Evolutionary conservation across 176 grass and related monocot species (phyloP).

Genomic region (Calamus simplicifolius): DNA sequence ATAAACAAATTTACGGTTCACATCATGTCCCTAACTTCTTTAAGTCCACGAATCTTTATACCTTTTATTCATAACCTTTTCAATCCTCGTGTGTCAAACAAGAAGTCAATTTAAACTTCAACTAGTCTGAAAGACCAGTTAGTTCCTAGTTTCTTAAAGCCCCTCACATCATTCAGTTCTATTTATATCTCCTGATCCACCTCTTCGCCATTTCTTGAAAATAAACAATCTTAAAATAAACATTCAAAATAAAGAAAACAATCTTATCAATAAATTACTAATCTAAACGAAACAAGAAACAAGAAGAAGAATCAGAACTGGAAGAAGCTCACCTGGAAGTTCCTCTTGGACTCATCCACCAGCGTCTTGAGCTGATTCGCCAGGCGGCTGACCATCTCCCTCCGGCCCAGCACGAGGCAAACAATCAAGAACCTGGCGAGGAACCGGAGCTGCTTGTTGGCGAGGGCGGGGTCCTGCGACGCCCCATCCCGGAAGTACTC

Average conservation of each 20-base stretch:
- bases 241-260: neutral
- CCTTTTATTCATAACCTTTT: too few species aligned
- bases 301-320: neutral
- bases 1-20: too few species aligned
- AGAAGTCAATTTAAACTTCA: too few species aligned
- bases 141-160: too few species aligned
- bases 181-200: too few species aligned
- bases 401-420: slow-evolving; percentile 62
- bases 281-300: neutral
- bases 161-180: too few species aligned
- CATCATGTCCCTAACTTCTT: too few species aligned
- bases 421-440: slow-evolving; percentile 83
- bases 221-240: neutral
- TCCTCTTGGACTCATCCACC: slow-evolving; percentile 66
- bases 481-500: slow-evolving; percentile 57
- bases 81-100: too few species aligned
- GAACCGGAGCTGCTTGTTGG: slow-evolving; percentile 81
- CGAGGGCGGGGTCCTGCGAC: slow-evolving; percentile 35
- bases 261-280: neutral
- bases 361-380: slow-evolving; percentile 36
- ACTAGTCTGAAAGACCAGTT: too few species aligned
- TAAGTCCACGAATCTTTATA: too few species aligned
- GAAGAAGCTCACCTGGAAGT: slow-evolving; percentile 40
- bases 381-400: slow-evolving; percentile 40
- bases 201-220: too few species aligned